Evolutionary conservation across 352 stramenopile genomes (phyloP), one percentile per base, ranked within the genome.

Genomic region (Globisporangium barbulae): DNA sequence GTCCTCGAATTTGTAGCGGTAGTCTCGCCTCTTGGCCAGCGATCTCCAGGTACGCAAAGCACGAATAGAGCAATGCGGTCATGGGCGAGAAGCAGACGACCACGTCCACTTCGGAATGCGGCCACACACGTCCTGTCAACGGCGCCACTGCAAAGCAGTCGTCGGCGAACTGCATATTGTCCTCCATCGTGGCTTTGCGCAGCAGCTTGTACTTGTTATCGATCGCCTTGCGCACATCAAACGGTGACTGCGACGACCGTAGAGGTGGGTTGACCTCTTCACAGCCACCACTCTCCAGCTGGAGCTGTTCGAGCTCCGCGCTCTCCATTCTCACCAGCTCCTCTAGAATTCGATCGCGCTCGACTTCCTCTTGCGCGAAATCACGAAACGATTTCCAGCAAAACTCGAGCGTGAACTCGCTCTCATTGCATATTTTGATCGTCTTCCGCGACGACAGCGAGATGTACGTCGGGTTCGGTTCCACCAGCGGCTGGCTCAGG

Each of bases 121-220:
- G 86, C 94, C 94, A 98, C 35, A 99, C 89, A 8, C 96, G 80
- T 2, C 96, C 94, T 9, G 61, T 78, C 25, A 97, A 55, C n/a
- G 96, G 94, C 19, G 88, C 77, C 30, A 99, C 74, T 3, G 88
- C 73, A 52, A 98, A 98, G 54, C 90, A 96, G 13, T 97, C 86
- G 71, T 98, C 81, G n/a, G 94, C 85, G 54, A 98, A 98, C 31
- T 97, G 89, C 92, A 98, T 97, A 0, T 63, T 64, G 68, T 98
- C 96, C 33, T 98, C 88, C 5, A 90, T 72, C 0, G 91, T 75
- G 4, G 95, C 93, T 66, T 96, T 94, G 25, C 87, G 79, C 39
- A 98, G 66, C 53, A 97, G 85, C 47, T 74, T 78, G 77, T 98
- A 98, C 82, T 98, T 98, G 50, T 75, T 89, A 39, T 94, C 83